A percentile compares a stretch with the other conserved stretches of the same genome.
phyloP scores from a whole-genome alignment of 1,284 basidiomycete species.

The Ceratobasidium papillatum region DNA sequence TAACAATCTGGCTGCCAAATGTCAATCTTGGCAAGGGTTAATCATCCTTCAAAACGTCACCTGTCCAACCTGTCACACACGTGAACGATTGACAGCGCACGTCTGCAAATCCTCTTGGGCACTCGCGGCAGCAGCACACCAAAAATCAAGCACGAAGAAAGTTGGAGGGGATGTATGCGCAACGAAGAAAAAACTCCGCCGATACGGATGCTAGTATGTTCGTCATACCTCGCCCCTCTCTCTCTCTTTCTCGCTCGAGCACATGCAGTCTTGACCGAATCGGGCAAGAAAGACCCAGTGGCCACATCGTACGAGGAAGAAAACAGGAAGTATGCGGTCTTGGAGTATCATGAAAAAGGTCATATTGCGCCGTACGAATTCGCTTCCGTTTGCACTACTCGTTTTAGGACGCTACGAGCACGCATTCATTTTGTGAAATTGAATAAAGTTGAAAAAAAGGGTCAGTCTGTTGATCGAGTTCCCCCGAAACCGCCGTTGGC shows the following conservation, averaged over 20 bases:
- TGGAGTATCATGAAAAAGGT: neutral
- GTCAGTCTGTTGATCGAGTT: neutral
- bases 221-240: neutral
- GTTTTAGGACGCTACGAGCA: neutral
- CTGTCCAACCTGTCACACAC: slow-evolving; percentile 10
- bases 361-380: neutral
- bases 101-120: neutral
- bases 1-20: neutral
- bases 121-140: neutral
- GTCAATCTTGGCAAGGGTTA: slow-evolving; percentile 14
- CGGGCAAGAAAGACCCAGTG: neutral
- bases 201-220: neutral
- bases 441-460: neutral
- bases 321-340: neutral
- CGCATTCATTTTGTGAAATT: neutral
- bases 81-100: neutral
- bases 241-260: too few relatives aligned
- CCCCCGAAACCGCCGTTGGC: neutral
- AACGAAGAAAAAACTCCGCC: neutral
- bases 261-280: neutral
- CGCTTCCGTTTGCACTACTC: slow-evolving; percentile 9
- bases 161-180: neutral
- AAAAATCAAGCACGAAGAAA: neutral
- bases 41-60: slow-evolving; percentile 1
- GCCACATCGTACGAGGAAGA: neutral